Evolutionary conservation across 2,329 filamentous ascomycete species (phyloP), one percentile per base, ranked within the genome.

Genomic region (Claviceps quebecensis): DNA sequence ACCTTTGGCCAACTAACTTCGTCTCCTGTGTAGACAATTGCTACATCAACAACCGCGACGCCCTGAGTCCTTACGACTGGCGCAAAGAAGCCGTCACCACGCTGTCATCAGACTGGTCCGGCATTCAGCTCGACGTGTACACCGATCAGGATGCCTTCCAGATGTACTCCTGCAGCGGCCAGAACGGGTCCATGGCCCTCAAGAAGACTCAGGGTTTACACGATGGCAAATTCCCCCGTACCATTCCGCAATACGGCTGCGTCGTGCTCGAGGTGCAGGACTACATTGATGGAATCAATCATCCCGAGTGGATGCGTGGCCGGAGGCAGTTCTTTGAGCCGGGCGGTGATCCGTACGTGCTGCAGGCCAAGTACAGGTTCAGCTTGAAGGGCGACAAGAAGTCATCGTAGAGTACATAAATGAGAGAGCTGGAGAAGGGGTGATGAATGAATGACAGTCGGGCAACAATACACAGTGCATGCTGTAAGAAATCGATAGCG

Each of bases 251-350:
- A 71, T 87, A 89, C 62, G 89, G 87, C 36, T 96, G 91, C 67
- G 63, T 95, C 26, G 91, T 95, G 47, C 77, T 96, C 67, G 91
- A 96, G 71, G 87, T 93, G 13, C 80, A 96, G 73, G 89, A 93
- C 65, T 96, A 82, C 79, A 95, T 96, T 62, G 90, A 95, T 64
- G 89, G 77, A 26, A 93, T 97, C 69, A 96, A 95, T 69, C 79
- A 94, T 59, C 90, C 90, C 0, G 79, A 88, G 67, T 96, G 91
- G 91, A 81, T 81, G 53, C 78, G 90, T 50, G 39, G 39, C 13
- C 45, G 39, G 48, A 81, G 75, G 68, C 80, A 84, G 61, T 69
- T 84, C 54, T 83, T 69, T 59, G 72, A 67, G 34, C 81, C 81
- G 0, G 78, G 74, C 8, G 78, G 71, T 51, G 75, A 75, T 55